phyloP scores from a whole-genome alignment of 129 eudicot species.

The Saposhnikovia divaricata region DNA sequence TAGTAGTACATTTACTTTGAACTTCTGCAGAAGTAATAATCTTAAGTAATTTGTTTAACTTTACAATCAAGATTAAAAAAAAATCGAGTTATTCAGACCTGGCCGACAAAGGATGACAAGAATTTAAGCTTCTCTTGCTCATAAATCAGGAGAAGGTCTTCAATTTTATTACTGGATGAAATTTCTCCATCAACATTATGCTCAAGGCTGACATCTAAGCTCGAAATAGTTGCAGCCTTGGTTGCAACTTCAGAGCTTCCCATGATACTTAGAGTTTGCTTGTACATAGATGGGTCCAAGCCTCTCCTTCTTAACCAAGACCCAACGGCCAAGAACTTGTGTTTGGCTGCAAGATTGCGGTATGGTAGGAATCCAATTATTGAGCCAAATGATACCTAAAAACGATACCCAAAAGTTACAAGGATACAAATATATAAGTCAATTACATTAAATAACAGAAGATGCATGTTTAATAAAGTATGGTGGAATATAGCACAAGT shows the following conservation, averaged over 20 bases:
- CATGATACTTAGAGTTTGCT: constrained; percentile 54
- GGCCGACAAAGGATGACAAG: constrained; percentile 82
- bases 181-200: constrained; percentile 25
- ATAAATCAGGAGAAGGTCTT: constrained; percentile 66
- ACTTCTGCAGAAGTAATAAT: constrained; percentile 40
- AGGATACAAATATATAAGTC: neutral
- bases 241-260: constrained; percentile 42
- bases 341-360: constrained; percentile 62
- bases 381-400: constrained; percentile 84
- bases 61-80: neutral
- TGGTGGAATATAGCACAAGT: constrained; percentile 6
- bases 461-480: neutral
- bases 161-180: constrained; percentile 56
- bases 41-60: neutral
- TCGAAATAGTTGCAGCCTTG: constrained; percentile 26
- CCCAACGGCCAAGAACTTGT: constrained; percentile 84
- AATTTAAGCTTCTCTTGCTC: constrained; percentile 75
- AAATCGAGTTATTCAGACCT: constrained; percentile 27
- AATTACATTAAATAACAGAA: neutral
- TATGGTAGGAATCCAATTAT: constrained; percentile 91
- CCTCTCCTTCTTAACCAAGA: constrained; percentile 93
- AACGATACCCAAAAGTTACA: neutral
- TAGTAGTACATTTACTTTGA: constrained; percentile 58
- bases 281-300: constrained; percentile 66
- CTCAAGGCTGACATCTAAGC: constrained; percentile 13